Conservation (phyloP, 1,284 basidiomycete species). For the Thecaphora thlaspeos region DNA sequence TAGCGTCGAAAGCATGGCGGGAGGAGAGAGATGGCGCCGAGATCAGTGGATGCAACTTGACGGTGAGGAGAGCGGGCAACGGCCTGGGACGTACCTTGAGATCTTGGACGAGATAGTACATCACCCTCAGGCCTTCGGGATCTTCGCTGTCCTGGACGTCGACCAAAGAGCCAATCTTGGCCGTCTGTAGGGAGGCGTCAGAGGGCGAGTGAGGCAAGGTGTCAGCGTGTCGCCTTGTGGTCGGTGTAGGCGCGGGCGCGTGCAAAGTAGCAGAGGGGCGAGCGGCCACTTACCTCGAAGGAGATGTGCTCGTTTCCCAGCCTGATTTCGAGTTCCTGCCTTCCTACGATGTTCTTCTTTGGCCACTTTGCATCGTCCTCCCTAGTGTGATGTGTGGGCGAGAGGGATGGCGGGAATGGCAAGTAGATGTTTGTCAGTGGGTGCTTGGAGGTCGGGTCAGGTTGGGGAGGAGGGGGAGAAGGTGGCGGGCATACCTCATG, state of each 20-base stretch:
- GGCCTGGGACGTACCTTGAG: conserved; percentile 68
- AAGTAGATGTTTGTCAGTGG: neutral
- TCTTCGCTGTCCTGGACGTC: conserved; percentile 97
- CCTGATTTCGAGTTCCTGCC: conserved; percentile 94
- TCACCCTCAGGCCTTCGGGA: conserved; percentile 94
- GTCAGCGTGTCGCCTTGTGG: neutral
- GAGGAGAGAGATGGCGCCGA: no score
- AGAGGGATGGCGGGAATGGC: neutral
- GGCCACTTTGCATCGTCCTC: conserved; percentile 98
- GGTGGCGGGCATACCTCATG: conserved; percentile 69
- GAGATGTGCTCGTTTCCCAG: conserved; percentile 93
- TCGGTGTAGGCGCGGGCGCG: no score
- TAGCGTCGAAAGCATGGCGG: no score
- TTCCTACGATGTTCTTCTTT: conserved; percentile 95
- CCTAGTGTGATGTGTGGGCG: no score
- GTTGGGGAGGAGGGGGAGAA: neutral
- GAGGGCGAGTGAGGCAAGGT: neutral
- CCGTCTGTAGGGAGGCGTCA: conserved; percentile 67
- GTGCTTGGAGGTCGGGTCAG: no score
- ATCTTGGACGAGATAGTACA: conserved; percentile 98
- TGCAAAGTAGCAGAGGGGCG: no score
- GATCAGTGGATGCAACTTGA: no score
- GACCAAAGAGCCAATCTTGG: conserved; percentile 93
- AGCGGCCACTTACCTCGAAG: conserved; percentile 73
- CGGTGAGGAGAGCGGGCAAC: neutral